Evolutionary conservation across 352 stramenopile genomes (phyloP), one percentile per base, ranked within the genome.

Genomic region (Pythium oligandrum): DNA sequence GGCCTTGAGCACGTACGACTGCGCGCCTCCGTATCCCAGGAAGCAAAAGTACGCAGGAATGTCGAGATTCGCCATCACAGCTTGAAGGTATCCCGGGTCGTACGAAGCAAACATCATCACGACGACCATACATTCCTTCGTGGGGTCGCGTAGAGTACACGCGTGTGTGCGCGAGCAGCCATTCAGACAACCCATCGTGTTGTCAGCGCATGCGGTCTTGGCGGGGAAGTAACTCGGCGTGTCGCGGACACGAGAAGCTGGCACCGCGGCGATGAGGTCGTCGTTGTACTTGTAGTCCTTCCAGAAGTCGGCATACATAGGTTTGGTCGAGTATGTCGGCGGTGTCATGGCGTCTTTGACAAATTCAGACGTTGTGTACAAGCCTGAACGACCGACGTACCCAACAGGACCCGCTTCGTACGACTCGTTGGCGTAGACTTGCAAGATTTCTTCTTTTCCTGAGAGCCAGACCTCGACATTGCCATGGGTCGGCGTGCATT

Each of bases 311-410:
- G 45, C 45, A 6, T 8, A 30, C 7, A 51, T 38, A 6, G 45
- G 45, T 38, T 51, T 0, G 17, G 6, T 63, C 75, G 31, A 72
- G 17, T 26, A 26, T 26, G 0, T 56, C 17, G 35, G 33, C 3
- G 40, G 43, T n/a, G 30, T 10, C 3, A 35, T 11, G 0, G 44
- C 50, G 3, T 74, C 51, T 0, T 44, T 32, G 1, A 73, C 61
- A 39, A 80, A 74, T 31, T 68, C 46, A n/a, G 44, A 55, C 7
- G 68, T 67, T 0, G 71, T 81, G 51, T 65, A 68, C 37, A 64
- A 31, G 2, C 55, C 48, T 12, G 46, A 17, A 7, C 44, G 53
- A 9, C 57, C 46, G 33, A 31, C 26, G 54, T 61, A 61, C 7
- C 54, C 54, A 32, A 46, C 17, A 30, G 11, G 34, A 32, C 45